Evolutionary conservation across 108 stramenopile species (phyloP), one percentile per base, ranked within the genome.

Genomic region (Nitzschia inconspicua): DNA sequence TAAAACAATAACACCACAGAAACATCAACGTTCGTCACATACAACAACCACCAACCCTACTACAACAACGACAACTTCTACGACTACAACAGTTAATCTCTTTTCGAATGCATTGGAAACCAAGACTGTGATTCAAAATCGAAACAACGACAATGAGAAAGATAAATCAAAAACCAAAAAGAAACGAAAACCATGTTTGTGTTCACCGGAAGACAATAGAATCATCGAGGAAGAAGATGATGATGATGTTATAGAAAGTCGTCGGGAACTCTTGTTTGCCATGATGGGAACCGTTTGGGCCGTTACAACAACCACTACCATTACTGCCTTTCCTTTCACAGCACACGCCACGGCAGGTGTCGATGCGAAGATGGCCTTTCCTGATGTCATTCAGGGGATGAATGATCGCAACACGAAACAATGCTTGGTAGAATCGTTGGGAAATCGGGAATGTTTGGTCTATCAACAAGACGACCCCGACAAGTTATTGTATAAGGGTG

Each of bases 371-470:
- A 77, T 88, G 11, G 60, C 72, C 46, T 53, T 88, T 19, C 86
- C 86, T 11, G 76, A 88, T 57, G 41, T 75, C 3, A 27, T 77
- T 9, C 70, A 80, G 46, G 70, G 67, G 0, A 66, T 88, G 50
- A 44, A 57, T 1, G 67, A 88, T 56, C 80, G 82, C 11, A 32
- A 26, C 49, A 82, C 50, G 10, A 77, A 81, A 27, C 82, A 87
- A 59, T 87, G 86, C 47, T 49, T 88, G 59, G 82, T 88, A 3
- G 86, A 88, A 59, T 59, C 42, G 20, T 68, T 88, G 35, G 86
- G 86, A 18, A 88, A 69, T 47, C 60, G 86, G 61, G 77, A 84
- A 44, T 88, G 86, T 68, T 44, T 88, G 11, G 83, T 84, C 0
- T 88, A 88, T 47, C 28, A 31, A 29, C 63, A 57, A 51, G 42